phyloP scores from a whole-genome alignment of 768 basidiomycete genomes.

The Boletales sp. region DNA sequence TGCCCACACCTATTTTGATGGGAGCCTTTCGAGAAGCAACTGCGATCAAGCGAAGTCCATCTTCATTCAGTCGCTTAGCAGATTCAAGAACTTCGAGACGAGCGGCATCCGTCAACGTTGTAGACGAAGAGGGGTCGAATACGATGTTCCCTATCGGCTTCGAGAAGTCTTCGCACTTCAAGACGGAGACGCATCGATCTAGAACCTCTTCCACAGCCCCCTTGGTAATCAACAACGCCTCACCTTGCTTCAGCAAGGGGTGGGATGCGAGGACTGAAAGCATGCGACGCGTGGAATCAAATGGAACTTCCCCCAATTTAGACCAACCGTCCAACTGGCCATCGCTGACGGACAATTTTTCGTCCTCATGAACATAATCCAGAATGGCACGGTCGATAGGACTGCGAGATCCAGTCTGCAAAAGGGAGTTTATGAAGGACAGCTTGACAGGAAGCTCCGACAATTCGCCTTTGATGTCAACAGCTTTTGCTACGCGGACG shows the following conservation, averaged over 20 bases:
- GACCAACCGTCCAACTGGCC: slow-evolving; percentile 18
- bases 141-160: slow-evolving; percentile 7
- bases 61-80: slow-evolving; percentile 28
- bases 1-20: slow-evolving; percentile 11
- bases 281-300: slow-evolving; percentile 35
- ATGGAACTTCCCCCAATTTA: slow-evolving; percentile 34
- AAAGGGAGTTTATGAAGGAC: slow-evolving; percentile 30
- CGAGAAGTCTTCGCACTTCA: slow-evolving; percentile 16
- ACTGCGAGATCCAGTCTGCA: slow-evolving; percentile 35
- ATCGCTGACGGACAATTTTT: slow-evolving; percentile 9
- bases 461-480: slow-evolving; percentile 17
- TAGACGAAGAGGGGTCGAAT: slow-evolving; percentile 18
- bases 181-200: slow-evolving; percentile 23
- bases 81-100: slow-evolving; percentile 24
- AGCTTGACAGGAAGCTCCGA: slow-evolving; percentile 25
- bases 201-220: slow-evolving; percentile 33
- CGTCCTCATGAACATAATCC: slow-evolving; percentile 19
- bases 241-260: slow-evolving; percentile 6
- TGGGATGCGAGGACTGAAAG: slow-evolving; percentile 34
- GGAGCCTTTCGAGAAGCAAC: slow-evolving; percentile 22
- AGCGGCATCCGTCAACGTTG: slow-evolving; percentile 12
- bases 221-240: slow-evolving; percentile 27
- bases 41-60: slow-evolving; percentile 30
- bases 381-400: slow-evolving; percentile 34
- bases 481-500: slow-evolving; percentile 35